phyloP scores from a whole-genome alignment of 495 filamentous ascomycete genomes.

The Podospora tetraspora region DNA sequence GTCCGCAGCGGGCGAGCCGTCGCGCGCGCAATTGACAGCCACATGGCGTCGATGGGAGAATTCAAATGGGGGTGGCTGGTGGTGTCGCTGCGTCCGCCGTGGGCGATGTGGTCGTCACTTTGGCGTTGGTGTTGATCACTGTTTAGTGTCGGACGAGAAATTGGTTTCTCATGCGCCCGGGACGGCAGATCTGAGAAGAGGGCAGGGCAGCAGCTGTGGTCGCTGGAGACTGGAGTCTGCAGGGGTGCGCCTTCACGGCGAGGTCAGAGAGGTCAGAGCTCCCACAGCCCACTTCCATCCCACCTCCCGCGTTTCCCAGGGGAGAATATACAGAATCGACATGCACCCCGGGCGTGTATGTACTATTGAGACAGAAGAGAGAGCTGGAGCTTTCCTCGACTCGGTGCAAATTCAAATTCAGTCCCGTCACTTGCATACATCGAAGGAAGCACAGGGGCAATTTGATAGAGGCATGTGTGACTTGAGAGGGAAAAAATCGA shows the following conservation, averaged over 20 bases:
- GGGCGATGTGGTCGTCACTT: not conserved
- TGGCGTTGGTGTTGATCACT: not conserved
- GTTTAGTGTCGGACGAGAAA: conserved; percentile 11
- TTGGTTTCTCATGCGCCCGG: conserved; percentile 13
- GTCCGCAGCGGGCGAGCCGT: conserved; percentile 20
- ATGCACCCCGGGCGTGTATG: not conserved
- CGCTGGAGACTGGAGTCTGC: conserved; percentile 1
- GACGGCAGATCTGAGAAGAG: not conserved
- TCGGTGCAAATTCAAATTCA: too few relatives aligned
- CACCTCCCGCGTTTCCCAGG: not conserved
- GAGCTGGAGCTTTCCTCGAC: not conserved
- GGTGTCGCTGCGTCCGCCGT: not conserved
- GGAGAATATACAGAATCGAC: not conserved
- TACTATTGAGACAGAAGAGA: not conserved
- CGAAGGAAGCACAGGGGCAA: not conserved
- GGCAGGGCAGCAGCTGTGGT: not conserved
- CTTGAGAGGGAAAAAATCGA: not conserved
- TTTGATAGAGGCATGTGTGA: not conserved
- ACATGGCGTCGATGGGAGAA: conserved; percentile 22
- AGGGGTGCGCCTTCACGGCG: not conserved
- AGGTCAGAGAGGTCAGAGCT: not conserved
- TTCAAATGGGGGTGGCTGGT: not conserved
- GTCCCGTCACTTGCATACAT: too few relatives aligned
- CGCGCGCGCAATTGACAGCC: conserved; percentile 25
- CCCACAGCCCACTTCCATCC: not conserved